Evolutionary conservation across 257 asterid species (phyloP), one percentile per base, ranked within the genome.

Genomic region (Solanum verrucosum): DNA sequence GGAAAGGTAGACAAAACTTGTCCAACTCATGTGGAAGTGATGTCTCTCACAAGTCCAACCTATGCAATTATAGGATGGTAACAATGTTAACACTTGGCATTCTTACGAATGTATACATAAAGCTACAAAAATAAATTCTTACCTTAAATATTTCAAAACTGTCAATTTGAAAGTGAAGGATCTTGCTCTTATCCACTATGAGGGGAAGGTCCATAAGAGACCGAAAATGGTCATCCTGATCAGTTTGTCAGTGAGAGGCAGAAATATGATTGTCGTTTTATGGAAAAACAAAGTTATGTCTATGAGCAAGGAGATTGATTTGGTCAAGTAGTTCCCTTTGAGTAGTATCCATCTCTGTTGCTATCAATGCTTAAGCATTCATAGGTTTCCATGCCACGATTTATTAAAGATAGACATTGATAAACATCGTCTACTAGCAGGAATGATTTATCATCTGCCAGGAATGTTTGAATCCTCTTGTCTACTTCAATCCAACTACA

Each of bases 401-500:
- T 88, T 49, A 94, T 85, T 72, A 89, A 87, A 70, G 92, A 89
- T 59, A 94, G 91, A 84, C 98, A 95, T 44, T 85, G 92, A 68
- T 92, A 93, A 59, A 92, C 95, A 84, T 86, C 65, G 71, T 92
- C 93, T 23, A 92, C 91, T 71, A 63, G 84, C 18, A 93, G 87
- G 59, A 91, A 91, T 29, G 83, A 67, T 89, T 90, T 92, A 85
- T 94, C 96, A 7, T 91, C 94, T 3, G 93, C 96, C 75, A 92
- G 87, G 87, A 95, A 95, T 25, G 95, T 86, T 38, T 88, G 92
- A 20, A 92, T 91, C 77, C 88, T 90, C 91, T 90, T 89, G 88
- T 92, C 93, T 60, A 92, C 90, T 91, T 95, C 97, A 82, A 94
- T 93, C 98, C 98, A 94, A 90, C 98, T 95, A 87, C 94, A 91